Evolutionary conservation across 495 filamentous ascomycete genomes (phyloP).

Genomic region (Pyrenula massariospora): DNA sequence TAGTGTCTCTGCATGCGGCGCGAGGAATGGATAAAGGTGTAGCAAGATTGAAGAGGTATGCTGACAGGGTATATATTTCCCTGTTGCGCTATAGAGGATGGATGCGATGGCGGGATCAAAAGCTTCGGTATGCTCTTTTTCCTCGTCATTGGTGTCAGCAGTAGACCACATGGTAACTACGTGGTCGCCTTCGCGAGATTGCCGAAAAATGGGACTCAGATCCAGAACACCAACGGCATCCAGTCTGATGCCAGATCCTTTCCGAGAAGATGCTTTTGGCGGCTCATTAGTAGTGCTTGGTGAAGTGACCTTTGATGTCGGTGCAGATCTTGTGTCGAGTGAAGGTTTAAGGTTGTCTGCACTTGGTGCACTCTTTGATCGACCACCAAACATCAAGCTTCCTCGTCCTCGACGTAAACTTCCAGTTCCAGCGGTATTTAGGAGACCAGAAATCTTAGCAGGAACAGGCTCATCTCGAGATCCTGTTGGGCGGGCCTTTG

Average conservation of each 20-base stretch:
- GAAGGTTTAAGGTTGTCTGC: slow-evolving; percentile 22
- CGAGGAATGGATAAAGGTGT: slow-evolving; percentile 61
- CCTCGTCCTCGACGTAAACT: slow-evolving; percentile 50
- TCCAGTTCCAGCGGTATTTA: slow-evolving; percentile 24
- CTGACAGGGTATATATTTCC: slow-evolving; percentile 59
- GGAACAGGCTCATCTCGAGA: slow-evolving; percentile 26
- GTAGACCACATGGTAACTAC: slow-evolving; percentile 72
- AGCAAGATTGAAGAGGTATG: slow-evolving; percentile 64
- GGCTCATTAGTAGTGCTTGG: slow-evolving; percentile 26
- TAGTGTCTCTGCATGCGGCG: slow-evolving; percentile 63
- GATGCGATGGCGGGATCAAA: slow-evolving; percentile 70
- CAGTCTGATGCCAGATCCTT: slow-evolving; percentile 42
- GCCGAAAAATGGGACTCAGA: slow-evolving; percentile 63
- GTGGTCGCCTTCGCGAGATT: slow-evolving; percentile 66
- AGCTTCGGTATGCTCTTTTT: slow-evolving; percentile 42
- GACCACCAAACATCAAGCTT: slow-evolving; percentile 74
- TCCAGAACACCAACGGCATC: slow-evolving; percentile 77
- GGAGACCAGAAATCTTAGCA: slow-evolving; percentile 14
- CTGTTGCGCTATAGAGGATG: slow-evolving; percentile 58
- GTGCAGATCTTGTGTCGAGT: slow-evolving; percentile 20
- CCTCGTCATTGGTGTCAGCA: slow-evolving; percentile 38
- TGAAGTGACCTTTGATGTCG: slow-evolving; percentile 27
- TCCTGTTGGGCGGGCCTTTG: slow-evolving; percentile 17
- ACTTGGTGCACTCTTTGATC: slow-evolving; percentile 11
- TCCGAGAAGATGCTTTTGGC: slow-evolving; percentile 25